A percentile compares a stretch with the other conserved stretches of the same genome.
Conservation (phyloP, 139 green algal genomes). For the Asterochloris sp. region DNA sequence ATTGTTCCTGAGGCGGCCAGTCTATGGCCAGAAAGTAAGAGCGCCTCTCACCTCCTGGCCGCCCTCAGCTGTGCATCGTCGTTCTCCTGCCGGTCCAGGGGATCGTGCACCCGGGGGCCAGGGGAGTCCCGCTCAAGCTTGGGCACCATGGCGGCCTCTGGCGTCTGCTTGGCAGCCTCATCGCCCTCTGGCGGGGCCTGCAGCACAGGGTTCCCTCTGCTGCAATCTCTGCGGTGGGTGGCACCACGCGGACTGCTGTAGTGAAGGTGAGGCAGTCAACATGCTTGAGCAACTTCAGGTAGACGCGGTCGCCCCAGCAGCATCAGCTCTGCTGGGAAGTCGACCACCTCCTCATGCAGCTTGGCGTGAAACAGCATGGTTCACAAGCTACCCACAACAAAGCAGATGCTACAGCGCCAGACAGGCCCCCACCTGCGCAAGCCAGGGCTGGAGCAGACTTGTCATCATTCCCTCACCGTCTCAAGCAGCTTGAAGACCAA, state of each 20-base stretch:
- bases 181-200: background rate
- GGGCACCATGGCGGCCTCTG: conserved; percentile 6
- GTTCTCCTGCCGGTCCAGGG: conserved; percentile 7
- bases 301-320: too few relatives aligned
- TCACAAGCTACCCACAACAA: too few relatives aligned
- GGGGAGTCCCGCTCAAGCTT: background rate
- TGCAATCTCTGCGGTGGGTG: background rate
- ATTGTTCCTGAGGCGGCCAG: too few relatives aligned
- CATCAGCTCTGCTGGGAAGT: too few relatives aligned
- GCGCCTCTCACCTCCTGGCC: background rate
- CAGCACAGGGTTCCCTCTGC: background rate
- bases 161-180: background rate
- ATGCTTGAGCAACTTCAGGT: background rate
- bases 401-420: too few relatives aligned
- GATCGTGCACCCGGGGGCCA: conserved; percentile 15
- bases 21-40: too few relatives aligned
- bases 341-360: too few relatives aligned
- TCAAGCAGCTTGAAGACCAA: too few relatives aligned
- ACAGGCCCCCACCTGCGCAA: too few relatives aligned
- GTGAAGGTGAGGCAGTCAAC: background rate
- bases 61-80: background rate
- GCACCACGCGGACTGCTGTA: background rate
- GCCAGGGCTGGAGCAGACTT: too few relatives aligned
- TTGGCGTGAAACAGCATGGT: too few relatives aligned
- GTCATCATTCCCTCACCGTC: too few relatives aligned